A percentile compares a stretch with the other conserved stretches of the same genome.
Conservation (phyloP, 1,284 basidiomycete species). For the Boletus sp. region DNA sequence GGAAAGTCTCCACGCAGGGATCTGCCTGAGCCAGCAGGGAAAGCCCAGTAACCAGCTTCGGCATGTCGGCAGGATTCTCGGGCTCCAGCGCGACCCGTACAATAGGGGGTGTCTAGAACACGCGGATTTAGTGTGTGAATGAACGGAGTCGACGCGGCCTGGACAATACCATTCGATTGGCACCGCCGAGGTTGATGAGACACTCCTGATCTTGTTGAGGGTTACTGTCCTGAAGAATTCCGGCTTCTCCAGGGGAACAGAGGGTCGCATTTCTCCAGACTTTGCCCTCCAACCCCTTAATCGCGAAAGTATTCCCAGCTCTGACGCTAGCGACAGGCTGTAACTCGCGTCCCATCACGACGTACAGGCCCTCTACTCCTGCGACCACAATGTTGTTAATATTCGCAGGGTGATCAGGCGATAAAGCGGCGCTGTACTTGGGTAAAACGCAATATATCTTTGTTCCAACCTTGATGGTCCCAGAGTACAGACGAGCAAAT, state of each 20-base stretch:
- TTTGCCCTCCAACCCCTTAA: slow-evolving; percentile 85
- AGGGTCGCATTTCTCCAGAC: slow-evolving; percentile 91
- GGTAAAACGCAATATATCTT: slow-evolving; percentile 78
- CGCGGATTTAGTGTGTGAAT: slow-evolving; percentile 4
- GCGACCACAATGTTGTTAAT: slow-evolving; percentile 62
- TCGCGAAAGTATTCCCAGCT: slow-evolving; percentile 96
- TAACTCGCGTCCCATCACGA: slow-evolving; percentile 98
- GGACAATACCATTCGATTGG: slow-evolving; percentile 58
- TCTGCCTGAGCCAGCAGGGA: slow-evolving; percentile 92
- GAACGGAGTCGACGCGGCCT: neutral
- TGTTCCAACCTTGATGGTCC: slow-evolving; percentile 68
- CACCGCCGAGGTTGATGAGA: slow-evolving; percentile 81
- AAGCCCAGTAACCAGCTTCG: slow-evolving; percentile 84
- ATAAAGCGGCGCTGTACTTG: slow-evolving; percentile 76
- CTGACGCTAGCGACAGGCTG: slow-evolving; percentile 78
- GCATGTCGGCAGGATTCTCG: slow-evolving; percentile 85
- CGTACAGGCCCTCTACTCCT: slow-evolving; percentile 77
- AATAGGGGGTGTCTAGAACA: slow-evolving; percentile 74
- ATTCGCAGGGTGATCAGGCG: slow-evolving; percentile 69
- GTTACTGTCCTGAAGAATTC: slow-evolving; percentile 38
- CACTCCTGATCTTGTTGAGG: slow-evolving; percentile 44
- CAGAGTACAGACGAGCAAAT: slow-evolving; percentile 93
- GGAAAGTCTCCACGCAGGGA: slow-evolving; percentile 95
- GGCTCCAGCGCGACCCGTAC: slow-evolving; percentile 96
- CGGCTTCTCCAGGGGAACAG: slow-evolving; percentile 59